Conservation (phyloP, 2,329 filamentous ascomycete species). For the Ascochyta rabiei region DNA sequence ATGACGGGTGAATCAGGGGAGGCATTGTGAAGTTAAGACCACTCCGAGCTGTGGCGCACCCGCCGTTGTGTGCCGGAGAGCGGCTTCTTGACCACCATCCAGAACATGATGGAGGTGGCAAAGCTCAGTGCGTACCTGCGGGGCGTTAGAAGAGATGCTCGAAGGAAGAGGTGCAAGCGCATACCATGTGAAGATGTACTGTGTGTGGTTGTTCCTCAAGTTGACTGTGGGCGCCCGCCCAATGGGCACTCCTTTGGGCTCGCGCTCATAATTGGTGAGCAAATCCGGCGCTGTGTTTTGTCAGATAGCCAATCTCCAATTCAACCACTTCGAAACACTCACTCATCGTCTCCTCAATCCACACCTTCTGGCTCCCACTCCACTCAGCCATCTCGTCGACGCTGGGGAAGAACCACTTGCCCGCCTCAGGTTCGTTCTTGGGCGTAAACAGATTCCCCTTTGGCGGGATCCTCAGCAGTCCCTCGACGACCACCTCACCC, state of each 20-base stretch:
- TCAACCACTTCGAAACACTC: slow-evolving; percentile 29
- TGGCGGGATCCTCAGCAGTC: slow-evolving; percentile 84
- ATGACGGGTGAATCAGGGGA: slow-evolving; percentile 51
- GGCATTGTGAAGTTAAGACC: slow-evolving; percentile 58
- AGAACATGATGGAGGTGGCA: slow-evolving; percentile 93
- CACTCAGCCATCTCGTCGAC: slow-evolving; percentile 87
- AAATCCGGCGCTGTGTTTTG: slow-evolving; percentile 72
- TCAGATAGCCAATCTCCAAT: slow-evolving; percentile 34
- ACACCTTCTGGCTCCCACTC: slow-evolving; percentile 84
- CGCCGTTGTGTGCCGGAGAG: slow-evolving; percentile 73
- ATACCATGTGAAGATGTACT: slow-evolving; percentile 99
- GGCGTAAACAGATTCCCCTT: slow-evolving; percentile 99
- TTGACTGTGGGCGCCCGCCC: slow-evolving; percentile 89
- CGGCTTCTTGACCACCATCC: slow-evolving; percentile 91
- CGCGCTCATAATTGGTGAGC: slow-evolving; percentile 74
- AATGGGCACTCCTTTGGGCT: slow-evolving; percentile 84
- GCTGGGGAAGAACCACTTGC: slow-evolving; percentile 94
- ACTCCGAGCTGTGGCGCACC: slow-evolving; percentile 76
- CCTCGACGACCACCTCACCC: slow-evolving; percentile 79
- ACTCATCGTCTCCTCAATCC: slow-evolving; percentile 97
- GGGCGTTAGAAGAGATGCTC: slow-evolving; percentile 20
- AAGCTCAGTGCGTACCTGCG: slow-evolving; percentile 81
- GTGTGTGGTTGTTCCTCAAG: slow-evolving; percentile 92
- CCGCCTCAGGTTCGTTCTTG: slow-evolving; percentile 79
- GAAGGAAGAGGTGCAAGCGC: slow-evolving; percentile 31